These are phyloP conservation scores for Bretziella fagacearum DNA, from an alignment of 2,329 filamentous ascomycete species.

Conservation along the genomic window DNA sequence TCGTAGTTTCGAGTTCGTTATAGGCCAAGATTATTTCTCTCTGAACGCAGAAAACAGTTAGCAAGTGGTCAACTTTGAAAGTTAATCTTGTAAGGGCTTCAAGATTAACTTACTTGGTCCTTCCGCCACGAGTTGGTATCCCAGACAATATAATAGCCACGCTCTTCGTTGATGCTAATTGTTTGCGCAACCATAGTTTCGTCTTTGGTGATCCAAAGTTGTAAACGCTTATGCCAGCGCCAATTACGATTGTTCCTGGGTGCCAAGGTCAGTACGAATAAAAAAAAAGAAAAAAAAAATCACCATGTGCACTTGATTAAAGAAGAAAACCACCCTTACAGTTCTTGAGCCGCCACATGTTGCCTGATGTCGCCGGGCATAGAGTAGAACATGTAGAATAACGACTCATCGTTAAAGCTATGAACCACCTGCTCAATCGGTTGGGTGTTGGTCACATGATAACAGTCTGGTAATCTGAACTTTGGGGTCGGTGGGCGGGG, in stretches of 20 bases:
- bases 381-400: constrained; percentile 55
- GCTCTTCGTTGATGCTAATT: constrained; percentile 36
- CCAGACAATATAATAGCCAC: constrained; percentile 51
- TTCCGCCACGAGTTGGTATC: constrained; percentile 45
- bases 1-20: constrained; percentile 37
- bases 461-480: constrained; percentile 46
- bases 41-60: constrained; percentile 23
- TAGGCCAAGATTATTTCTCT: constrained; percentile 45
- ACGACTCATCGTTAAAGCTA: constrained; percentile 51
- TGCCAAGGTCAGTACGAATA: background rate
- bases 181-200: constrained; percentile 46
- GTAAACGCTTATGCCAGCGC: constrained; percentile 52
- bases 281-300: constrained; percentile 1
- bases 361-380: constrained; percentile 46
- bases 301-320: no score
- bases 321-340: no score
- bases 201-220: constrained; percentile 51
- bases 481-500: constrained; percentile 40
- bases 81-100: background rate
- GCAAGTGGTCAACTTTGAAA: background rate
- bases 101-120: constrained; percentile 35
- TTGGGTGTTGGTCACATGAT: constrained; percentile 48
- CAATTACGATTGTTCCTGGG: constrained; percentile 45
- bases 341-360: constrained; percentile 43
- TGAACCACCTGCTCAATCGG: constrained; percentile 47